These are phyloP conservation scores for Hypoxylon rickii DNA, from an alignment of 495 filamentous ascomycete genomes.

Conservation along the genomic window DNA sequence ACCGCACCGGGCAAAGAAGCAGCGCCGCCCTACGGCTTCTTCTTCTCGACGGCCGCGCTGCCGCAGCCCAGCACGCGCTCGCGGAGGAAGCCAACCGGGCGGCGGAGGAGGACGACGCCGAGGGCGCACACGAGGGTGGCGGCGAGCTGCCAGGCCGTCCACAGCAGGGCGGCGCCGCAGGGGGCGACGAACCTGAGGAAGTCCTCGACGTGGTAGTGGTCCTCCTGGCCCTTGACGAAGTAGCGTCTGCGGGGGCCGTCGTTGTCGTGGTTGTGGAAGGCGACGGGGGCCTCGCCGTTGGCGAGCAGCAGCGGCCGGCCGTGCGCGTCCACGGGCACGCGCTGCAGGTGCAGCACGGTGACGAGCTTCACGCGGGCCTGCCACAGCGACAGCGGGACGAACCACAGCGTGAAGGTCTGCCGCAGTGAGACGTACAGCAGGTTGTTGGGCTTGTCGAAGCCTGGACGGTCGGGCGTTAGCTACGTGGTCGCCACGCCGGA, in stretches of 20 bases:
- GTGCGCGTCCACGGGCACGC: constrained; percentile 20
- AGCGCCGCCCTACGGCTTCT: constrained; percentile 19
- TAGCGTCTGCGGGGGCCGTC: constrained; percentile 45
- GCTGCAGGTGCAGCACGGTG: constrained; percentile 69
- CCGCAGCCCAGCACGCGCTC: constrained; percentile 11
- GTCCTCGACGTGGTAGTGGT: constrained; percentile 81
- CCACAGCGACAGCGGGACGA: constrained; percentile 68
- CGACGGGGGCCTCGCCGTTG: not conserved
- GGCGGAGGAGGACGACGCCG: constrained; percentile 45
- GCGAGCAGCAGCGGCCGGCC: not conserved
- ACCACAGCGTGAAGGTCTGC: constrained; percentile 77
- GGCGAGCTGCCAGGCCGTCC: constrained; percentile 60
- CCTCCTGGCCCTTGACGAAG: constrained; percentile 75
- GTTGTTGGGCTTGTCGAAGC: constrained; percentile 66
- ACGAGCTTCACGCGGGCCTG: constrained; percentile 67
- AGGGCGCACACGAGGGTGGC: constrained; percentile 66
- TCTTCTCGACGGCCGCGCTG: constrained; percentile 12
- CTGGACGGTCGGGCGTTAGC: too few relatives aligned
- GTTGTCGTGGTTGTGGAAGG: not conserved
- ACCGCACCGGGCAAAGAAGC: too few relatives aligned
- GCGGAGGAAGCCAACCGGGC: constrained; percentile 4
- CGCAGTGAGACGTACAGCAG: constrained; percentile 70
- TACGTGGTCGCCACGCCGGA: too few relatives aligned
- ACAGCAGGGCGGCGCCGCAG: constrained; percentile 53
- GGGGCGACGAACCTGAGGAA: constrained; percentile 70